Percentiles rank a stretch among this genome's conserved stretches.
Evolutionary conservation across 345 rosid species (phyloP).

Genomic region (Eucalyptus shirleyi): DNA sequence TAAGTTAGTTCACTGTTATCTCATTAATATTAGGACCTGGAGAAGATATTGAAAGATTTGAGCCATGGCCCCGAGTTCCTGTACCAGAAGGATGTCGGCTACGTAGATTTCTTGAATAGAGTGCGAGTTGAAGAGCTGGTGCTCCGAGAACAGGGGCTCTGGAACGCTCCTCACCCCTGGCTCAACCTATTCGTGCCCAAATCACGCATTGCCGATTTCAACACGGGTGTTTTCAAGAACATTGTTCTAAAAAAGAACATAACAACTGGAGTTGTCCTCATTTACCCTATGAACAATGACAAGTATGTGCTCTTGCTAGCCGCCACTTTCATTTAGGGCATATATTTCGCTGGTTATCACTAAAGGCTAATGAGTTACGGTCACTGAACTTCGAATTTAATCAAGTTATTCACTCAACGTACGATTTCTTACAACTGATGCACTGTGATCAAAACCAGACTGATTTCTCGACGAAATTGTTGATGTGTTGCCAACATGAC

Average conservation of each 20-base stretch:
- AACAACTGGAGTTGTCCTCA: background rate
- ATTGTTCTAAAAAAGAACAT: slow-evolving; percentile 11
- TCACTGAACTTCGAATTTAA: background rate
- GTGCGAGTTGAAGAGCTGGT: background rate
- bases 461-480: background rate
- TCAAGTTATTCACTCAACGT: background rate
- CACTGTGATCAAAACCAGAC: background rate
- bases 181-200: slow-evolving; percentile 23
- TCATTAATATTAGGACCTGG: background rate
- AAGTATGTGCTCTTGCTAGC: background rate
- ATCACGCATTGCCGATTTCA: slow-evolving; percentile 17
- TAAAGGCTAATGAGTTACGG: background rate
- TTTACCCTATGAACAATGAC: slow-evolving; percentile 1
- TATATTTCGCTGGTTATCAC: background rate
- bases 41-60: slow-evolving; percentile 2
- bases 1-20: background rate
- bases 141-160: slow-evolving; percentile 1
- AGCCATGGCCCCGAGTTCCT: slow-evolving; percentile 3
- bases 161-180: slow-evolving; percentile 41
- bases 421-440: background rate
- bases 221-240: slow-evolving; percentile 17
- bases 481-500: background rate
- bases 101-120: slow-evolving; percentile 18
- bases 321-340: background rate
- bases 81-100: slow-evolving; percentile 11